phyloP scores from a whole-genome alignment of 352 stramenopile species.

The Phytophthora melonis region DNA sequence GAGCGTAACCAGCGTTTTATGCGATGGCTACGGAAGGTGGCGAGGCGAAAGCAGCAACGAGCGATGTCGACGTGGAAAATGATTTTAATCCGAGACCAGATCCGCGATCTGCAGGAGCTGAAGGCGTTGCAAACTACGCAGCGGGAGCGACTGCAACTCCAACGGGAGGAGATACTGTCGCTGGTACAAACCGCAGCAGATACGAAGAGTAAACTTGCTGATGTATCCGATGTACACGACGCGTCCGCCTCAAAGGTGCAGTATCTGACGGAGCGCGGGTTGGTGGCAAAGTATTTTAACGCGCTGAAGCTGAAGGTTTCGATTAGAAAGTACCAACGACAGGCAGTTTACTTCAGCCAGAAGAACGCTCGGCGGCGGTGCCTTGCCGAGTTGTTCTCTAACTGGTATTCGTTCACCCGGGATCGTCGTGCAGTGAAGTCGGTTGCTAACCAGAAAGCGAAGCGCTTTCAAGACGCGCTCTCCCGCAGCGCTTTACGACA shows the following conservation, averaged over 20 bases:
- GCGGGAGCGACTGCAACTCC: slow-evolving; percentile 18
- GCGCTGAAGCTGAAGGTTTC: slow-evolving; percentile 29
- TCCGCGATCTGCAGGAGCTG: slow-evolving; percentile 21
- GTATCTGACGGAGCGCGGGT: slow-evolving; percentile 19
- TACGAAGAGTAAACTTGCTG: slow-evolving; percentile 21
- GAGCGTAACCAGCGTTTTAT: slow-evolving; percentile 25
- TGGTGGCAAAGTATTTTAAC: slow-evolving; percentile 39
- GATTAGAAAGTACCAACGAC: slow-evolving; percentile 19
- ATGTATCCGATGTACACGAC: slow-evolving; percentile 6
- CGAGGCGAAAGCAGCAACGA: slow-evolving; percentile 18
- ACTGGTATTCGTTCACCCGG: slow-evolving; percentile 21
- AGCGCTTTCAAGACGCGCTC: slow-evolving; percentile 9
- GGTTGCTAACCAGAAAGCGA: slow-evolving; percentile 14
- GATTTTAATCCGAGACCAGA: slow-evolving; percentile 29
- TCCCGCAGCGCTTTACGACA: slow-evolving; percentile 16
- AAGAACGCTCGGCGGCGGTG: slow-evolving; percentile 22
- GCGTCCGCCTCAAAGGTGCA: slow-evolving; percentile 26
- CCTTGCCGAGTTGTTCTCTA: slow-evolving; percentile 26
- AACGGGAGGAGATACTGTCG: slow-evolving; percentile 27
- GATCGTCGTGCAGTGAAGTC: slow-evolving; percentile 14
- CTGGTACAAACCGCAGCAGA: slow-evolving; percentile 10
- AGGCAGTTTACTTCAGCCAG: slow-evolving; percentile 22
- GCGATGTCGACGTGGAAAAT: slow-evolving; percentile 34
- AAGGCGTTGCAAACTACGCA: slow-evolving; percentile 19
- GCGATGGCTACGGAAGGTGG: slow-evolving; percentile 20